Evolutionary conservation across 2,329 filamentous ascomycete species (phyloP).

Genomic region (Trichothecium roseum): DNA sequence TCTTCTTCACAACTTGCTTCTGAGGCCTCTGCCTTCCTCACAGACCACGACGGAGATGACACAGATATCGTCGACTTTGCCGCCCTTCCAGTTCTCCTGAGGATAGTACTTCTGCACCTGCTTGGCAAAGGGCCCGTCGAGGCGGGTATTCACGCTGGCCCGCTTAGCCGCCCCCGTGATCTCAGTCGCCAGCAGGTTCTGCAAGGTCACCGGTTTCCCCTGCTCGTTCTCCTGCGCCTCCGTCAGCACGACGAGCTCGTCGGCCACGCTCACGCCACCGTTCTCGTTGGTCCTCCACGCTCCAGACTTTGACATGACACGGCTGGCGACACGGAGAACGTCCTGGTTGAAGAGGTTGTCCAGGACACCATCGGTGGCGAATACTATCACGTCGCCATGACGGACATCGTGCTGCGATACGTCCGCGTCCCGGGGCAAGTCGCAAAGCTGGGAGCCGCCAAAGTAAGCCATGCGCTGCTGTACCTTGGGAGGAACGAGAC

Average conservation of each 20-base stretch:
- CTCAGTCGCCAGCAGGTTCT: conserved; percentile 67
- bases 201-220: conserved; percentile 43
- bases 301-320: conserved; percentile 60
- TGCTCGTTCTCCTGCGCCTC: conserved; percentile 12
- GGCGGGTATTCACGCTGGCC: conserved; percentile 69
- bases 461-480: conserved; percentile 73
- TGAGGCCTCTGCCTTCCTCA: conserved; percentile 35
- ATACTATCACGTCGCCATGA: conserved; percentile 87
- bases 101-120: conserved; percentile 86
- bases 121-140: conserved; percentile 89
- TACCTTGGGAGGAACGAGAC: conserved; percentile 72
- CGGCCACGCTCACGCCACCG: conserved; percentile 51
- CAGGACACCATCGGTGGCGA: conserved; percentile 92
- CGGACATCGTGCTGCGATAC: conserved; percentile 66
- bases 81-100: conserved; percentile 76
- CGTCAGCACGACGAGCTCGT: conserved; percentile 40
- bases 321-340: conserved; percentile 68
- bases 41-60: conserved; percentile 72
- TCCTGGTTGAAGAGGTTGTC: conserved; percentile 93
- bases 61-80: conserved; percentile 94
- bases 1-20: conserved; percentile 20
- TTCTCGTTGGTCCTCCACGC: conserved; percentile 57
- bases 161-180: conserved; percentile 75
- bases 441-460: conserved; percentile 70
- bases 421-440: conserved; percentile 75